Conservation (phyloP, 768 basidiomycete genomes). For the Cystoderma amianthinum region DNA sequence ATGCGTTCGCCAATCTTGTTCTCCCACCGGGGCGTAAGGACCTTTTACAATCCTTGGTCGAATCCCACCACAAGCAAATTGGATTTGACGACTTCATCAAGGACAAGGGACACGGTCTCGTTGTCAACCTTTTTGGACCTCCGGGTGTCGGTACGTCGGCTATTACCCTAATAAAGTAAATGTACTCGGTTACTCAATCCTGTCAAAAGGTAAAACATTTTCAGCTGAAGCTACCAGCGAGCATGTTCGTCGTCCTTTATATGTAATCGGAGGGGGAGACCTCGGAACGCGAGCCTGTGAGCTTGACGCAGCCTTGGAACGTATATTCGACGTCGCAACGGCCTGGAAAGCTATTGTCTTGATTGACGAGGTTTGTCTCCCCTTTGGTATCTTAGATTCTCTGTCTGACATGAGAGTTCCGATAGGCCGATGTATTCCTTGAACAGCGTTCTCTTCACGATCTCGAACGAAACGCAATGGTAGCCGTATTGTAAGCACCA, state of each 20-base stretch:
- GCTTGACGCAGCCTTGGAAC: slow-evolving; percentile 37
- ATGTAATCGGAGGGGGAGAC: slow-evolving; percentile 49
- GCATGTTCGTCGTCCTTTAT: slow-evolving; percentile 44
- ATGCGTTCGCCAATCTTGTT: slow-evolving; percentile 55
- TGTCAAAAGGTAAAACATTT: slow-evolving; percentile 50
- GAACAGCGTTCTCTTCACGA: slow-evolving; percentile 62
- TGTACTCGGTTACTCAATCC: background rate
- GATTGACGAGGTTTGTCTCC: slow-evolving; percentile 37
- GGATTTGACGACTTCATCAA: slow-evolving; percentile 58
- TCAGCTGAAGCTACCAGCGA: slow-evolving; percentile 56
- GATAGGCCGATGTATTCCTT: slow-evolving; percentile 61
- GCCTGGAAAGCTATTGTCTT: slow-evolving; percentile 56
- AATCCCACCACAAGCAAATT: slow-evolving; percentile 44
- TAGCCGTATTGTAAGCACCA: slow-evolving; percentile 51
- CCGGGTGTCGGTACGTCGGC: slow-evolving; percentile 47
- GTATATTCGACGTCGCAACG: slow-evolving; percentile 45
- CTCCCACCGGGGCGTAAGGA: slow-evolving; percentile 47
- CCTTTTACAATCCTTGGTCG: slow-evolving; percentile 49
- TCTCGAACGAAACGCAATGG: slow-evolving; percentile 63
- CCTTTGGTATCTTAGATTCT: background rate
- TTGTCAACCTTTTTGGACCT: slow-evolving; percentile 50
- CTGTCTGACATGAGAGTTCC: slow-evolving; percentile 5
- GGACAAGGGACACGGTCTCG: slow-evolving; percentile 57
- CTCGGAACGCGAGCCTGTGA: slow-evolving; percentile 37
- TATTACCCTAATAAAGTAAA: background rate